Percentiles rank a stretch among this genome's conserved stretches.
Conservation (phyloP, 2,329 filamentous ascomycete species). For the Madurella mycetomatis region DNA sequence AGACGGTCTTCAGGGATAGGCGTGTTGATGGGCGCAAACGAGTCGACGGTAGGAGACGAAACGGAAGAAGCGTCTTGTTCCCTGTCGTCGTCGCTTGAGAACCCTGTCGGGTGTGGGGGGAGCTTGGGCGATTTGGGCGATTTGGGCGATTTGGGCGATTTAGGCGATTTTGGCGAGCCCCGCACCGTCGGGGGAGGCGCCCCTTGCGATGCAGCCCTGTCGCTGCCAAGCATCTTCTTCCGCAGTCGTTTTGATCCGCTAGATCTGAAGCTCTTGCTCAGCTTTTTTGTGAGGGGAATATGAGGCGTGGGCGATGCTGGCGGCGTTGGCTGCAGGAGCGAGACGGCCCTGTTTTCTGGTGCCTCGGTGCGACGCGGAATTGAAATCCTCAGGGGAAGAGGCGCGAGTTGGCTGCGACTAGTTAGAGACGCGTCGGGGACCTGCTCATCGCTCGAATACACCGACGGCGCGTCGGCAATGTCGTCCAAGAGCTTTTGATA, state of each 20-base stretch:
- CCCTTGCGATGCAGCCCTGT: conserved; percentile 21
- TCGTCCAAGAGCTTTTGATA: conserved; percentile 22
- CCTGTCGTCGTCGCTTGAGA: conserved; percentile 13
- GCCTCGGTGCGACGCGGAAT: conserved; percentile 13
- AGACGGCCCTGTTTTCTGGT: conserved; percentile 9
- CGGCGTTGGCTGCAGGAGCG: conserved; percentile 8
- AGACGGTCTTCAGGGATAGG: conserved; percentile 53
- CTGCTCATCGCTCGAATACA: conserved; percentile 30
- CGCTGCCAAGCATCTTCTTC: conserved; percentile 24
- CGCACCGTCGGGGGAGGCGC: conserved; percentile 14
- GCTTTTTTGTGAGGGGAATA: conserved; percentile 14
- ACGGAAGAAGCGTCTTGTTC: conserved; percentile 18
- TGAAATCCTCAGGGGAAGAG: conserved; percentile 18
- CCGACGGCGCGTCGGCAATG: conserved; percentile 29
- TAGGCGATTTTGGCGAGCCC: conserved; percentile 26
- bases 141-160: conserved; percentile 28
- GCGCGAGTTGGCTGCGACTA: conserved; percentile 1
- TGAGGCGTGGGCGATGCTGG: conserved; percentile 14
- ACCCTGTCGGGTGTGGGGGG: conserved; percentile 18
- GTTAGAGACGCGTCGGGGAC: conserved; percentile 2
- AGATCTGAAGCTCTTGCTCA: conserved; percentile 20
- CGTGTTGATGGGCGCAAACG: conserved; percentile 51
- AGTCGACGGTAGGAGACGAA: conserved; percentile 27
- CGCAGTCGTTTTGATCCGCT: conserved; percentile 19
- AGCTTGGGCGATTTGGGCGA: conserved; percentile 11